A percentile compares a stretch with the other conserved stretches of the same genome.
Evolutionary conservation across 2,329 filamentous ascomycete genomes (phyloP).

Genomic region (Claviceps arundinis): DNA sequence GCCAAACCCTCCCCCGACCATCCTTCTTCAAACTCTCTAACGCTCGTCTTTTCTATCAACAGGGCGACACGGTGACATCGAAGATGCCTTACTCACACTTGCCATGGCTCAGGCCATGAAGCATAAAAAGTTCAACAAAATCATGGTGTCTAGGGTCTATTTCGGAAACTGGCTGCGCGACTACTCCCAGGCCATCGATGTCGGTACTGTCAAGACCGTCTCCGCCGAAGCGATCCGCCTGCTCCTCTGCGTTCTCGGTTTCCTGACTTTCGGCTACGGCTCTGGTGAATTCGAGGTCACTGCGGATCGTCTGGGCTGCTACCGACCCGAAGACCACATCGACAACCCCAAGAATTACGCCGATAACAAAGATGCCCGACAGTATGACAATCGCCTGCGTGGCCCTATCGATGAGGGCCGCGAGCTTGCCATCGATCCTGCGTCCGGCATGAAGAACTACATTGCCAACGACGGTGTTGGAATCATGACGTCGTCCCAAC

Average conservation of each 20-base stretch:
- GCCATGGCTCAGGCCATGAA: slow-evolving; percentile 39
- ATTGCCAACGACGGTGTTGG: slow-evolving; percentile 71
- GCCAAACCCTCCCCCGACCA: slow-evolving; percentile 14
- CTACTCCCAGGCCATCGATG: slow-evolving; percentile 88
- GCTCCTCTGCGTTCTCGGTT: slow-evolving; percentile 76
- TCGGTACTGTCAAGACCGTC: slow-evolving; percentile 82
- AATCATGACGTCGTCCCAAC: slow-evolving; percentile 70
- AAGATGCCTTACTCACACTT: slow-evolving; percentile 72
- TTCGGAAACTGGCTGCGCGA: slow-evolving; percentile 94
- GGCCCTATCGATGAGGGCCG: slow-evolving; percentile 65
- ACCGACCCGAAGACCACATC: slow-evolving; percentile 63
- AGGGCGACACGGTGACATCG: slow-evolving; percentile 84
- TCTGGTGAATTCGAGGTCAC: slow-evolving; percentile 79
- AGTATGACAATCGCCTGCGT: slow-evolving; percentile 70
- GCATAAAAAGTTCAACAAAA: slow-evolving; percentile 74
- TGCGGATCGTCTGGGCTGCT: slow-evolving; percentile 67
- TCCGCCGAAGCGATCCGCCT: slow-evolving; percentile 85
- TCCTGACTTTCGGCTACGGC: slow-evolving; percentile 77
- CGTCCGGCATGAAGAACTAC: slow-evolving; percentile 80
- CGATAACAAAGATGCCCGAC: slow-evolving; percentile 72
- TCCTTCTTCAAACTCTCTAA: background rate
- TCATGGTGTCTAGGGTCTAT: slow-evolving; percentile 80
- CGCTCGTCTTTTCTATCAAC: background rate
- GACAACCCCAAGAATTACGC: slow-evolving; percentile 81
- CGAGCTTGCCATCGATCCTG: slow-evolving; percentile 66